phyloP scores from a whole-genome alignment of 1,284 basidiomycete genomes.

The Ceratobasidium sp. region DNA sequence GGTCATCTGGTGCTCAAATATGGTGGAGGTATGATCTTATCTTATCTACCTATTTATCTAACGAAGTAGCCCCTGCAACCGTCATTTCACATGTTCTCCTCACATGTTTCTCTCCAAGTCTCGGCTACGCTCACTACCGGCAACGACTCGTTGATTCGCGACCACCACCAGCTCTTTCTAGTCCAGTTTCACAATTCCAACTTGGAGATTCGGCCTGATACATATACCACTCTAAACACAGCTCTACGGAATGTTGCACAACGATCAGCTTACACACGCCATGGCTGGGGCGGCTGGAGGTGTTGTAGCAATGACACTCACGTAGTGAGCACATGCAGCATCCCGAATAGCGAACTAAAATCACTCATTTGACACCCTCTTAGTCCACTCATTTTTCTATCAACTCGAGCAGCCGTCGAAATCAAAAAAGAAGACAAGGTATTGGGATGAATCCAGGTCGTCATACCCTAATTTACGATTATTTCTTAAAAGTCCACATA shows the following conservation, averaged over 20 bases:
- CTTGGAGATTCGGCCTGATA: background rate
- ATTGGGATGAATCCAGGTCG: constrained; percentile 30
- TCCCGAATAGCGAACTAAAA: constrained; percentile 11
- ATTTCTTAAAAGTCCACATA: constrained; percentile 55
- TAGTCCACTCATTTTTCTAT: constrained; percentile 90
- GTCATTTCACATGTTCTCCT: constrained; percentile 26
- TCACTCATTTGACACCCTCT: constrained; percentile 45
- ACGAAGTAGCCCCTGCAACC: background rate
- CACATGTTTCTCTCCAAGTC: constrained; percentile 22
- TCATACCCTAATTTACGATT: constrained; percentile 16
- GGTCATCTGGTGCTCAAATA: background rate
- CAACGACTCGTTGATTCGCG: too few species aligned
- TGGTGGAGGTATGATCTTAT: background rate
- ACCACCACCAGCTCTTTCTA: background rate
- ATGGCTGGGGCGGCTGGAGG: constrained; percentile 90
- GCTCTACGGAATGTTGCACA: constrained; percentile 54
- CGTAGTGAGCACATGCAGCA: constrained; percentile 64
- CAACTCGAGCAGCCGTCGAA: constrained; percentile 91
- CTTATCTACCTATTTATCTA: constrained; percentile 37
- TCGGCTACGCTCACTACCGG: background rate
- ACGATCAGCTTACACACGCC: constrained; percentile 86
- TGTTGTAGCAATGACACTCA: constrained; percentile 83
- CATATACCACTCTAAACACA: background rate
- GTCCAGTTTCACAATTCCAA: constrained; percentile 1
- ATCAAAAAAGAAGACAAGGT: constrained; percentile 78